Base-by-base conservation (phyloP, 1,284 basidiomycete genomes). In the Malassezia vespertilionis region DNA sequence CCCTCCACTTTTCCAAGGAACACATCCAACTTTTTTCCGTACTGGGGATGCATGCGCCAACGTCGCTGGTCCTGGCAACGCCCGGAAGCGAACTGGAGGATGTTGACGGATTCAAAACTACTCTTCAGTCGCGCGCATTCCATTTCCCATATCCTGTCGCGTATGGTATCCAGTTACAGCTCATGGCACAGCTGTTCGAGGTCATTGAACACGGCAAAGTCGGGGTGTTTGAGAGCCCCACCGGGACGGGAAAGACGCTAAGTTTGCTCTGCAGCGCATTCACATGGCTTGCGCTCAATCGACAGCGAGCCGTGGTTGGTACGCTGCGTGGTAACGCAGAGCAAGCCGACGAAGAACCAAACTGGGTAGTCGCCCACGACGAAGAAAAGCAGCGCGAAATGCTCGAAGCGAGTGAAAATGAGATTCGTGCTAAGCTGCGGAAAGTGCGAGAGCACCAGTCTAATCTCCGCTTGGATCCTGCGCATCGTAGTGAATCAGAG, bases 111-210 rank as follows among this genome's bases (percentile, higher is more conserved):
- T n/a, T n/a, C n/a, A n/a, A n/a, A n/a, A n/a, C n/a, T n/a, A n/a
- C n/a, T n/a, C n/a, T n/a, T n/a, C 42, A 33, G 17, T 45, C 50
- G 7, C 44, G 31, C 15, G 40, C 33, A n/a, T 69, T 64, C 30
- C 30, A 40, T 17, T 69, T 69, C 33, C 66, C 66, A 2, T 67
- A 61, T 35, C 51, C 61, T 1, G 18, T 54, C 36, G 90, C 90
- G 0, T 96, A 97, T 72, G 71, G 76, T 14, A 93, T 93, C 54
- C 91, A 97, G 71, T 74, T 79, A 1, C 80, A 86, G 31, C 78
- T 96, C 27, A 96, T 96, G 90, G 78, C 75, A 11, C 83, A 86
- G 51, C 74, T 96, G 4, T 96, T 91, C 67, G 61, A 76, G 2
- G 78, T 83, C 0, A 84, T 95, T 40, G 88, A 95, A 65, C 57